Conservation (phyloP, 306 rosid species). For the Vicia villosa region DNA sequence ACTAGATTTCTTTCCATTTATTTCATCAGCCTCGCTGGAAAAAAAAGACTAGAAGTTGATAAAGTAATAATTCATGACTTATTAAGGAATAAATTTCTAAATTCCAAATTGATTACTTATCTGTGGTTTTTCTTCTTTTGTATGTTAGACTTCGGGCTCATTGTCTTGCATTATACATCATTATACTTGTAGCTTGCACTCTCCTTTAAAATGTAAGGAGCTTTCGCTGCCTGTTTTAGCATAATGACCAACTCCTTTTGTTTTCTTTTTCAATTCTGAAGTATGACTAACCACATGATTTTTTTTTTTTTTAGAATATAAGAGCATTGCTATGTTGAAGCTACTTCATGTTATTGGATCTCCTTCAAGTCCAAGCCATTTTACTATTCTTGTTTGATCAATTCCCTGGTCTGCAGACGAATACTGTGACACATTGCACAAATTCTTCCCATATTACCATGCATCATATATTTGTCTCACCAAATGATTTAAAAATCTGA, state of each 20-base stretch:
- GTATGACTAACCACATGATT: conserved; percentile 29
- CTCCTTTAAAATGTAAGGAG: conserved; percentile 90
- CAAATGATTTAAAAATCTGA: conserved; percentile 81
- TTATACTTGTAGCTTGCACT: conserved; percentile 73
- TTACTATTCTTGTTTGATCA: conserved; percentile 77
- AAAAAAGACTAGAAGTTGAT: background rate
- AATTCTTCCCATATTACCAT: conserved; percentile 70
- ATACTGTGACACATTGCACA: conserved; percentile 59
- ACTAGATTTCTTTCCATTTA: too few relatives aligned
- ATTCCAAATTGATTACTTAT: conserved; percentile 35
- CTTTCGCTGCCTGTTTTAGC: conserved; percentile 23
- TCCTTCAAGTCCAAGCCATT: conserved; percentile 71
- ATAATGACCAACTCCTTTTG: background rate
- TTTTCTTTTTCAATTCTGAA: conserved; percentile 12
- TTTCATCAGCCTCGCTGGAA: too few relatives aligned
- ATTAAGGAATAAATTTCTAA: background rate
- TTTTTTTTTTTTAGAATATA: conserved; percentile 61
- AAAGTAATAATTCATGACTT: conserved; percentile 26
- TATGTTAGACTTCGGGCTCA: conserved; percentile 88
- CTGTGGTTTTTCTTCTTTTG: conserved; percentile 35
- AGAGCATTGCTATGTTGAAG: conserved; percentile 71
- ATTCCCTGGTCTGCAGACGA: conserved; percentile 80
- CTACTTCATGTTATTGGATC: conserved; percentile 60
- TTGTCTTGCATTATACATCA: conserved; percentile 80
- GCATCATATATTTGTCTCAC: conserved; percentile 86